Conservation (phyloP, 768 basidiomycete species). For the Galerina marginata region DNA sequence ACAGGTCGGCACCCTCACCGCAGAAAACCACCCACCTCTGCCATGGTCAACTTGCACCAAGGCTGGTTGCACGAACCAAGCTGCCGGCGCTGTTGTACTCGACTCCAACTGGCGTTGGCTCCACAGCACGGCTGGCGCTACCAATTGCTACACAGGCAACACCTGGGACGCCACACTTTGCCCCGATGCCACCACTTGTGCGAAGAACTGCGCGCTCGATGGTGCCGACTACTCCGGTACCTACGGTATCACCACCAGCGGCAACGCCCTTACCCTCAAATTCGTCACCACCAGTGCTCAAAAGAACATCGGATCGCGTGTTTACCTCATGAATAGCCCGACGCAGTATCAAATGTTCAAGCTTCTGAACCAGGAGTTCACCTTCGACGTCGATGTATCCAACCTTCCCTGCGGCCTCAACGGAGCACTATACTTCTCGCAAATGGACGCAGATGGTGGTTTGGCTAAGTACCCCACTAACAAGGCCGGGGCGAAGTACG, state of each 20-base stretch:
- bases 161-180: constrained; percentile 57
- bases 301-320: constrained; percentile 48
- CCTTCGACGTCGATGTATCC: constrained; percentile 64
- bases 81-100: constrained; percentile 43
- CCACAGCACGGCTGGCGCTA: constrained; percentile 40
- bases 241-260: constrained; percentile 56
- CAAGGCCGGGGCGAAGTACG: constrained; percentile 57
- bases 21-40: constrained; percentile 56
- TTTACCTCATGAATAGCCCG: constrained; percentile 56
- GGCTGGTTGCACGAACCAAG: constrained; percentile 40
- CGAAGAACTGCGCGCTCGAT: constrained; percentile 48
- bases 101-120: constrained; percentile 63
- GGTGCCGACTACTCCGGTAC: constrained; percentile 54
- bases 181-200: constrained; percentile 52
- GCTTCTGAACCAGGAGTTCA: constrained; percentile 61
- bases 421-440: constrained; percentile 62
- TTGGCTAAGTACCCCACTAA: constrained; percentile 48
- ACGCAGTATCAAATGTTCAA: constrained; percentile 49
- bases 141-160: constrained; percentile 63
- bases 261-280: constrained; percentile 51
- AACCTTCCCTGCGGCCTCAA: constrained; percentile 63
- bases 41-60: constrained; percentile 50
- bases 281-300: constrained; percentile 43
- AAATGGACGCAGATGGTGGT: constrained; percentile 63
- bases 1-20: constrained; percentile 51